Conservation (phyloP, 805 yeast species). For the Blastobotrys chiropterorum region DNA sequence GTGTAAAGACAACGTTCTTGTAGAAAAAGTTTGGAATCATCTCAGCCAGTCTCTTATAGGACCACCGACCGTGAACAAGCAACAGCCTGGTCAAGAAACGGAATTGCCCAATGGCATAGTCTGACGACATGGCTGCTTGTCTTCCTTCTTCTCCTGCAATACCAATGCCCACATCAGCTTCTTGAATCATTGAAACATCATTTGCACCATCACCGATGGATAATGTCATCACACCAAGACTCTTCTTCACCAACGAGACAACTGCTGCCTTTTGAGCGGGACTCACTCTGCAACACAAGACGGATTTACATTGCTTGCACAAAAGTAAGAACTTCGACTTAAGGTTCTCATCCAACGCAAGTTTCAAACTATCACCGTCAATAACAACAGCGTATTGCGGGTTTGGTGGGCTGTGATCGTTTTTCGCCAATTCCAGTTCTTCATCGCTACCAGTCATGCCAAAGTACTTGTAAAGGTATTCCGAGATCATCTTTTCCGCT, state of each 20-base stretch:
- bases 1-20: conserved; percentile 68
- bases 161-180: conserved; percentile 80
- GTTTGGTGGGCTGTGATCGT: conserved; percentile 60
- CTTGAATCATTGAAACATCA: conserved; percentile 85
- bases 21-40: conserved; percentile 79
- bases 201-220: conserved; percentile 86
- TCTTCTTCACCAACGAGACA: conserved; percentile 59
- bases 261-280: conserved; percentile 80
- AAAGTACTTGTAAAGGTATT: conserved; percentile 48
- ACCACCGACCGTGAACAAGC: conserved; percentile 79
- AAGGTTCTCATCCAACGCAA: conserved; percentile 42
- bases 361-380: conserved; percentile 63
- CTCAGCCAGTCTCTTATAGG: conserved; percentile 66
- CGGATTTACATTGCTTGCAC: conserved; percentile 73
- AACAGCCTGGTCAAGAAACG: conserved; percentile 58
- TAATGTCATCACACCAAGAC: conserved; percentile 66
- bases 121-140: conserved; percentile 83
- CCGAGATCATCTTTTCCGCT: conserved; percentile 36
- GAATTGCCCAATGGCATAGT: conserved; percentile 78
- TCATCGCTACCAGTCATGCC: conserved; percentile 43
- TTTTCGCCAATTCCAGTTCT: conserved; percentile 46
- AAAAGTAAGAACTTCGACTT: conserved; percentile 56
- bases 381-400: conserved; percentile 57
- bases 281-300: conserved; percentile 77
- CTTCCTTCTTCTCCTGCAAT: conserved; percentile 87